phyloP scores from a whole-genome alignment of 1,284 basidiomycete genomes.

The Trichosporon asahii region DNA sequence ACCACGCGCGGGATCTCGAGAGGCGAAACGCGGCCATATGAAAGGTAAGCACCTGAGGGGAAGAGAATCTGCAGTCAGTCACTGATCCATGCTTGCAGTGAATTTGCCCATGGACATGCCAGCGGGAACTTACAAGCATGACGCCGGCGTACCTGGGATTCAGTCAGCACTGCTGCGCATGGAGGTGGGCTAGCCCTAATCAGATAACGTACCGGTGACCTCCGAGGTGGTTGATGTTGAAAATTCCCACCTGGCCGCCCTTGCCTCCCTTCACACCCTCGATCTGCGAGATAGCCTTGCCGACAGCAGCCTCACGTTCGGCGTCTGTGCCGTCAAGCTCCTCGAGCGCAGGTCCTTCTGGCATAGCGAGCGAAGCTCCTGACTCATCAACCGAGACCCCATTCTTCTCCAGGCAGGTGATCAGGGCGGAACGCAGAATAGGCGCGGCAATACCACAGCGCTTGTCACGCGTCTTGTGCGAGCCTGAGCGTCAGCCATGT shows the following conservation, averaged over 20 bases:
- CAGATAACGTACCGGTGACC: slow-evolving; percentile 64
- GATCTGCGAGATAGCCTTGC: slow-evolving; percentile 54
- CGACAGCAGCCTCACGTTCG: slow-evolving; percentile 54
- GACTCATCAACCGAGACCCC: slow-evolving; percentile 47
- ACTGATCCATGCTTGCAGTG: neutral
- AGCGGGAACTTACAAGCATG: slow-evolving; percentile 64
- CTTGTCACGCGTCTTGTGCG: slow-evolving; percentile 86
- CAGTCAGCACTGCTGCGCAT: neutral
- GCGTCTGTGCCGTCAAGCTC: slow-evolving; percentile 59
- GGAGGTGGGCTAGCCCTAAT: neutral
- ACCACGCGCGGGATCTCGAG: slow-evolving; percentile 84
- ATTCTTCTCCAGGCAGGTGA: slow-evolving; percentile 41
- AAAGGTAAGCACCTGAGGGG: slow-evolving; percentile 75
- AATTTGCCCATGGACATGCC: neutral
- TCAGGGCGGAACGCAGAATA: slow-evolving; percentile 61
- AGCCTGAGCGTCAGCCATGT: slow-evolving; percentile 58
- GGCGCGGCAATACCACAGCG: slow-evolving; percentile 81
- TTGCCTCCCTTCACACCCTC: slow-evolving; percentile 53
- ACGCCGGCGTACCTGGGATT: slow-evolving; percentile 68
- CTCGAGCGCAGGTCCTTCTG: slow-evolving; percentile 57
- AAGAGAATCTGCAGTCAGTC: slow-evolving; percentile 65
- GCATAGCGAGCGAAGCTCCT: slow-evolving; percentile 55
- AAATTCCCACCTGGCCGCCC: slow-evolving; percentile 63
- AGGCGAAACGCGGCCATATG: slow-evolving; percentile 90
- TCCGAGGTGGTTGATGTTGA: slow-evolving; percentile 82